These are phyloP conservation scores for Ceratopteris richardii DNA, from an alignment of 75 land plant genomes.

Conservation along the genomic window DNA sequence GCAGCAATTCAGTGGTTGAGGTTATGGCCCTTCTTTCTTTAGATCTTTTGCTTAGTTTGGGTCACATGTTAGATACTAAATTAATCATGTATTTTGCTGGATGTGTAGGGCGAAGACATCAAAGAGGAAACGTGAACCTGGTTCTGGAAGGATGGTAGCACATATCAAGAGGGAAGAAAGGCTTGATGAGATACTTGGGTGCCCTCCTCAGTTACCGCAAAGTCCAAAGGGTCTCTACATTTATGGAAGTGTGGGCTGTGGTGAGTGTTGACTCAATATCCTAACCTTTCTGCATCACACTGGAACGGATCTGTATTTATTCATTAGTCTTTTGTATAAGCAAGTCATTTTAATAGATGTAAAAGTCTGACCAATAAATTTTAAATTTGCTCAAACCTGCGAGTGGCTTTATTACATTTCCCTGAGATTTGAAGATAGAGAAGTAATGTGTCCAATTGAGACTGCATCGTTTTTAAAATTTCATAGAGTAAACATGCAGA, in stretches of 20 bases:
- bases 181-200: slow-evolving; percentile 58
- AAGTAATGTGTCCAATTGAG: too few relatives aligned
- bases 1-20: background rate
- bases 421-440: too few relatives aligned
- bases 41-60: too few relatives aligned
- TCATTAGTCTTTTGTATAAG: too few relatives aligned
- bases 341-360: too few relatives aligned
- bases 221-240: slow-evolving; percentile 85
- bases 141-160: slow-evolving; percentile 88
- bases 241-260: slow-evolving; percentile 96
- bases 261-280: slow-evolving; percentile 24
- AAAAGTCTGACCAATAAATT: too few relatives aligned
- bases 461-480: too few relatives aligned
- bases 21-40: slow-evolving; percentile 1
- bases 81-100: too few relatives aligned
- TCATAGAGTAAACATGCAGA: too few relatives aligned
- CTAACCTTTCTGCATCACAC: background rate
- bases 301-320: background rate
- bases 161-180: slow-evolving; percentile 84
- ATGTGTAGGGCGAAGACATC: slow-evolving; percentile 30
- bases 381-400: too few relatives aligned
- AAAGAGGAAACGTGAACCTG: slow-evolving; percentile 49
- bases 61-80: too few relatives aligned
- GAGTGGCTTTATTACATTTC: too few relatives aligned
- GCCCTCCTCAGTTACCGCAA: slow-evolving; percentile 54